Evolutionary conservation across 352 stramenopile genomes (phyloP), one percentile per base, ranked within the genome.

Genomic region (Phytopythium chamaehyphon): DNA sequence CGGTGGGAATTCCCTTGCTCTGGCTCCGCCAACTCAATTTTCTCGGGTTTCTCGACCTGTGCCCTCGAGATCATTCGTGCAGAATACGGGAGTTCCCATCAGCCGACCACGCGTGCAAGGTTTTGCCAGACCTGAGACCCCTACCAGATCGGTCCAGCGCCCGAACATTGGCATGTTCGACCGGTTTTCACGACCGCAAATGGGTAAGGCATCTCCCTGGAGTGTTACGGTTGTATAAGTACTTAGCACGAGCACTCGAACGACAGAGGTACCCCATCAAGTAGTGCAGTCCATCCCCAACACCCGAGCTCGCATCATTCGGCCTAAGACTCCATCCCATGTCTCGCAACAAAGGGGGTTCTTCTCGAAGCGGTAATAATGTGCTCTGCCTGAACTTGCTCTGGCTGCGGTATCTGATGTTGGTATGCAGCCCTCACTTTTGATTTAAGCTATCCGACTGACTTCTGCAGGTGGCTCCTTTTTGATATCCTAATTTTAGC

Each of bases 241-340:
- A 35, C 3, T 19, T 4, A 16, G 40, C 19, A 42, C 9, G 7
- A 35, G 1, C 22, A 14, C 15, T 43, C 16, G 26, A 37, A 21
- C 31, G 71, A 61, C 54, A 55, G 57, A 39, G 7, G 36, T 61
- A 14, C 60, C 55, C 23, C 71, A 71, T 15, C 56, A 70, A 24
- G 40, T 61, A 1, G 47, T 83, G 24, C 76, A 86, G 38, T 59
- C 65, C 31, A 57, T 90, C 0, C 61, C 66, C 12, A 62, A 47
- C 9, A 47, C 63, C 44, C 71, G 76, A 57, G 73, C 69, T 48
- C 73, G 75, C 3, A 82, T 89, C 9, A 40, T 87, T 49, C 72
- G 77, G 42, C 81, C 77, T 15, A 91, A 89, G 53, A 91, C 77
- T 2, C 81, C 81, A n/a, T 26, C 87, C 3, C 77, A 89, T 54